A percentile compares a stretch with the other conserved stretches of the same genome.
Evolutionary conservation across 2,329 filamentous ascomycete species (phyloP).

Genomic region (Penicillium sp.): DNA sequence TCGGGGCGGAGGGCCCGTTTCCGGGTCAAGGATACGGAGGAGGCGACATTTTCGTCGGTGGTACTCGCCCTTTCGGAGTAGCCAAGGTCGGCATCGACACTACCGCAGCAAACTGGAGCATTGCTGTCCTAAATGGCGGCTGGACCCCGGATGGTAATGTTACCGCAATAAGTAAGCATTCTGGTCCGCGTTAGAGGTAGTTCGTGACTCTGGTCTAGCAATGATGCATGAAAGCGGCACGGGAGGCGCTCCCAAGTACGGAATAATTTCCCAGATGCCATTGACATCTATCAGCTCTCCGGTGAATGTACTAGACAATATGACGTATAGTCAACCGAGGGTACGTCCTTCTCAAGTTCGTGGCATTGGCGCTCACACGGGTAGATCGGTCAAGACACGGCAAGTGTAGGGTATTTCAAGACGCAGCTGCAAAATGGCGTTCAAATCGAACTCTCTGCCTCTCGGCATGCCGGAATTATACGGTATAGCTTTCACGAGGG

Average conservation of each 20-base stretch:
- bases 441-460: conserved; percentile 67
- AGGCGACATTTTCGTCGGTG: conserved; percentile 51
- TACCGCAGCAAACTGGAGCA: conserved; percentile 40
- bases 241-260: conserved; percentile 50
- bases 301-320: conserved; percentile 49
- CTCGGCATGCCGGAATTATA: conserved; percentile 68
- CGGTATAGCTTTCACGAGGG: conserved; percentile 63
- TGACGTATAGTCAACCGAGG: conserved; percentile 60
- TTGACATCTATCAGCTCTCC: conserved; percentile 42
- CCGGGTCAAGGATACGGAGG: conserved; percentile 46
- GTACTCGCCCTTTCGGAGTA: conserved; percentile 50
- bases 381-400: conserved; percentile 54
- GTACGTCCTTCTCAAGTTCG: conserved; percentile 41
- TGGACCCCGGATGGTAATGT: conserved; percentile 56
- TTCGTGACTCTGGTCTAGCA: conserved; percentile 14
- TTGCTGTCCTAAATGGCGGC: conserved; percentile 48
- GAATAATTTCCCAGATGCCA: conserved; percentile 39
- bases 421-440: conserved; percentile 63
- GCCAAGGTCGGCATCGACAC: conserved; percentile 50
- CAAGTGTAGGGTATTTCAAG: conserved; percentile 67
- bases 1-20: conserved; percentile 53
- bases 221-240: conserved; percentile 57
- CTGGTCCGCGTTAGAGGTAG: not conserved
- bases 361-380: not conserved
- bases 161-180: conserved; percentile 49